phyloP scores from a whole-genome alignment of 176 grass and related monocot species.

The Triticum aestivum region DNA sequence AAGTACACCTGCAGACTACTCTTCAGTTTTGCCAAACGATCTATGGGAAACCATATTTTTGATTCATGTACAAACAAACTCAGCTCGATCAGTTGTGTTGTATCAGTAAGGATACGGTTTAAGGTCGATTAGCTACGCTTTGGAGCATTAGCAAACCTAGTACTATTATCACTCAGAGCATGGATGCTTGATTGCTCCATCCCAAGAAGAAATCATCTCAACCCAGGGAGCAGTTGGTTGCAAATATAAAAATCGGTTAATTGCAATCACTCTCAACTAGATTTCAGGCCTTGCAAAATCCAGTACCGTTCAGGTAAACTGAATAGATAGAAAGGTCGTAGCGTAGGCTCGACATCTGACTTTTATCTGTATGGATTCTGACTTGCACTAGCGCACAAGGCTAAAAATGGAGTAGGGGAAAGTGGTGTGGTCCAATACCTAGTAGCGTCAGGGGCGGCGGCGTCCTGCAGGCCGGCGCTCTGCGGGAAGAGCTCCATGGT shows the following conservation, averaged over 20 bases:
- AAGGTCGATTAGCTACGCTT: neutral
- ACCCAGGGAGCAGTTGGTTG: neutral
- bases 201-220: neutral
- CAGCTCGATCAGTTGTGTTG: neutral
- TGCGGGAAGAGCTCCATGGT: constrained; percentile 90
- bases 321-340: neutral
- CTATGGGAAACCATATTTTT: neutral
- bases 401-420: neutral
- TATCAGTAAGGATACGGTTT: neutral
- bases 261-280: neutral
- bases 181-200: neutral
- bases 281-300: constrained; percentile 1
- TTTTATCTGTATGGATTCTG: neutral
- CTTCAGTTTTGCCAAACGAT: neutral
- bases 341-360: neutral
- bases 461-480: constrained; percentile 45
- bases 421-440: constrained; percentile 27
- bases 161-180: neutral
- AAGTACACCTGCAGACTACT: constrained; percentile 18
- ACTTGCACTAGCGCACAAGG: neutral
- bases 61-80: neutral
- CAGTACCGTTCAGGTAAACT: neutral
- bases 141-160: neutral
- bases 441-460: constrained; percentile 18
- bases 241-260: neutral